A percentile compares a stretch with the other conserved stretches of the same genome.
phyloP scores from a whole-genome alignment of 805 yeast species.

The Phaffomyces antillensis region DNA sequence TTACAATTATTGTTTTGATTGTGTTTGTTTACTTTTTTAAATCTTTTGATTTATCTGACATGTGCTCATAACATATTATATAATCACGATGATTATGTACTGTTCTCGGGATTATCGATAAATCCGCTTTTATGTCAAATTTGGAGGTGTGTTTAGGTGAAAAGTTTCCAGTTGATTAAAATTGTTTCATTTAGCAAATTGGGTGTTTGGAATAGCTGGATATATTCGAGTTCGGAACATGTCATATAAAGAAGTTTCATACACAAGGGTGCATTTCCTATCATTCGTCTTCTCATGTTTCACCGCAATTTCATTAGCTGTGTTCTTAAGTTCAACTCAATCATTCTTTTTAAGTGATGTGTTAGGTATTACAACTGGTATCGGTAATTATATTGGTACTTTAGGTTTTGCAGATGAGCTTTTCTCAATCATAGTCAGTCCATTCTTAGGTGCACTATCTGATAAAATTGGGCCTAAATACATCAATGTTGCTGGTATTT shows the following conservation, averaged over 20 bases:
- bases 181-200: neutral
- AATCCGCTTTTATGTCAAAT: neutral
- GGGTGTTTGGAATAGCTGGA: neutral
- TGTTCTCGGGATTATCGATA: conserved; percentile 5
- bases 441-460: conserved; percentile 55
- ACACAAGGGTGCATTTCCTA: conserved; percentile 22
- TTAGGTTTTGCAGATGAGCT: conserved; percentile 55
- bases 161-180: too few species aligned
- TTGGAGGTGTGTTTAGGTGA: neutral
- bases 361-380: conserved; percentile 23
- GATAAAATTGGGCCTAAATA: conserved; percentile 58
- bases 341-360: conserved; percentile 36
- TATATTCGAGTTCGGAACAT: neutral
- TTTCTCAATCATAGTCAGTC: conserved; percentile 44
- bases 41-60: neutral
- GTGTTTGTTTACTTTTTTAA: conserved; percentile 1
- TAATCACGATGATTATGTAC: neutral
- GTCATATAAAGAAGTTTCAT: conserved; percentile 14
- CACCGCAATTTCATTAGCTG: conserved; percentile 34
- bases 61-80: neutral
- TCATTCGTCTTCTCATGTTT: conserved; percentile 33
- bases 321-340: conserved; percentile 36
- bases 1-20: neutral
- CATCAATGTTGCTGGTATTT: conserved; percentile 41
- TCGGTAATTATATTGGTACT: conserved; percentile 41